Evolutionary conservation across 805 yeast species (phyloP).

Genomic region (Metschnikowia henanensis): DNA sequence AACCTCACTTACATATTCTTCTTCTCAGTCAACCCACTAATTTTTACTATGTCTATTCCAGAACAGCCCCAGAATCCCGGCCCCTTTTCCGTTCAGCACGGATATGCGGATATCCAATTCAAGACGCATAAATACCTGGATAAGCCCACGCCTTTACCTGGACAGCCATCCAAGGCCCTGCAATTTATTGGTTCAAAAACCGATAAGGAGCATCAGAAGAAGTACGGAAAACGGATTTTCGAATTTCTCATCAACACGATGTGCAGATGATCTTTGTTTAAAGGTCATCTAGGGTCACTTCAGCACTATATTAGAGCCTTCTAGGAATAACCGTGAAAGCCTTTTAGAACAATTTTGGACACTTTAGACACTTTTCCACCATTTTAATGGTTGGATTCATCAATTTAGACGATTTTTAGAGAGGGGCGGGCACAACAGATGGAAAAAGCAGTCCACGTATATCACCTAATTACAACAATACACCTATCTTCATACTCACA

Average conservation of each 20-base stretch:
- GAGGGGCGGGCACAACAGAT: no score
- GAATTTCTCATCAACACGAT: constrained; percentile 22
- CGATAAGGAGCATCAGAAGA: constrained; percentile 34
- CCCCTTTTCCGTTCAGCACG: constrained; percentile 29
- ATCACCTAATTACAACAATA: neutral
- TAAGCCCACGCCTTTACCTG: constrained; percentile 34
- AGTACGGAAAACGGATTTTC: constrained; percentile 27
- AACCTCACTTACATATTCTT: no score
- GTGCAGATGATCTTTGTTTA: constrained; percentile 16
- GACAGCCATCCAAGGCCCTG: constrained; percentile 26
- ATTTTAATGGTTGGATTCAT: no score
- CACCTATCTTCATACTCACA: neutral
- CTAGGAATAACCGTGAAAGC: no score
- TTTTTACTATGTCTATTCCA: constrained; percentile 22
- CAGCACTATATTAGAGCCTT: no score
- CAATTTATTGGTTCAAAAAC: constrained; percentile 29
- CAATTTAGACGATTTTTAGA: no score
- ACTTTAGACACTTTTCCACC: no score
- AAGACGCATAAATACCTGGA: constrained; percentile 32
- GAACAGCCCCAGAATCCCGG: constrained; percentile 31
- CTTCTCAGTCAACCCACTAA: no score
- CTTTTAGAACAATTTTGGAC: no score
- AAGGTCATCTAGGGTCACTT: no score
- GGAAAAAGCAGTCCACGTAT: no score
- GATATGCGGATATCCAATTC: constrained; percentile 30